Percentiles rank a stretch among this genome's conserved stretches.
Evolutionary conservation across 108 stramenopile genomes (phyloP).

Genomic region (Fistulifera solaris): DNA sequence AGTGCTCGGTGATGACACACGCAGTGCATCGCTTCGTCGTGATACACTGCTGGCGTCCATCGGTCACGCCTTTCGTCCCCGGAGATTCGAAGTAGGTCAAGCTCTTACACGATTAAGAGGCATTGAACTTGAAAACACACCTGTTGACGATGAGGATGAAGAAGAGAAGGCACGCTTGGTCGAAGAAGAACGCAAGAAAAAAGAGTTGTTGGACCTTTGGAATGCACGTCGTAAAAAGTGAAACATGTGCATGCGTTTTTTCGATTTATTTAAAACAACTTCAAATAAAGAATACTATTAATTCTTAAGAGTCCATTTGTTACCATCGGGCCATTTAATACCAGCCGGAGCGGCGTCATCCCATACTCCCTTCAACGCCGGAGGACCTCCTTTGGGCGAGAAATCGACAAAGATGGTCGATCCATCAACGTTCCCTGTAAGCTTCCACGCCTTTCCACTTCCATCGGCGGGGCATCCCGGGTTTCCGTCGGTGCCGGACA

Average conservation of each 20-base stretch:
- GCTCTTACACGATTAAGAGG: conserved; percentile 71
- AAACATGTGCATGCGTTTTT: no score
- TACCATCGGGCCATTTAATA: conserved; percentile 30
- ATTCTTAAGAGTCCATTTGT: conserved; percentile 19
- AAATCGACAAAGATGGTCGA: conserved; percentile 42
- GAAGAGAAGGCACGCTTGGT: conserved; percentile 29
- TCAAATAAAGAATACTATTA: no score
- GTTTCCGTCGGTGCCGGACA: conserved; percentile 35
- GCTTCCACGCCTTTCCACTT: conserved; percentile 14
- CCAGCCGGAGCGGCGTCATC: conserved; percentile 15
- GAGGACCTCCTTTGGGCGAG: conserved; percentile 52
- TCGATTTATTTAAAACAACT: no score
- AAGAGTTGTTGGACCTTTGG: conserved; percentile 67
- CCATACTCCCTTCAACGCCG: conserved; percentile 29
- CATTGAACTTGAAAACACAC: conserved; percentile 53
- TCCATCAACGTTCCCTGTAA: conserved; percentile 20
- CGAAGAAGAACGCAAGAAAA: conserved; percentile 48
- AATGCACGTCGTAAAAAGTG: conserved; percentile 13
- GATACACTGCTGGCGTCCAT: conserved; percentile 37
- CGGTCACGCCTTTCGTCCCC: conserved; percentile 58
- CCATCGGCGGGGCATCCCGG: conserved; percentile 36
- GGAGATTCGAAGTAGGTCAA: conserved; percentile 73
- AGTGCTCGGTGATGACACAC: conserved; percentile 5
- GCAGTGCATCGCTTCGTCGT: conserved; percentile 1
- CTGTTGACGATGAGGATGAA: conserved; percentile 28